Evolutionary conservation across 2,329 filamentous ascomycete species (phyloP), one percentile per base, ranked within the genome.

Genomic region (Ustulina deusta): DNA sequence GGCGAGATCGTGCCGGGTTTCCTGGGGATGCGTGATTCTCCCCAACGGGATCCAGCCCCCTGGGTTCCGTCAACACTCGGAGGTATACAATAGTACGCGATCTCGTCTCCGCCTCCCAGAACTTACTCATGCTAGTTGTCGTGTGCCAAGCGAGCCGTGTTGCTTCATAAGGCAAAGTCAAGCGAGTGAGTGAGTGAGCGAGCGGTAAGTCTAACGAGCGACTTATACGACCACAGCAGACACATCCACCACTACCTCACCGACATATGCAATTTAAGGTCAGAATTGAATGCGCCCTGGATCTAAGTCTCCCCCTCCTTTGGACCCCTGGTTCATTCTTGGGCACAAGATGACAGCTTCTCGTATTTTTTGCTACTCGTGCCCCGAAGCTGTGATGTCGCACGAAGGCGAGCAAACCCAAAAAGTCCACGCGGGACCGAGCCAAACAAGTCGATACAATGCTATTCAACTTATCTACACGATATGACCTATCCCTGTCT

Each of bases 161-260:
- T 49, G 20, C 58, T 62, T 42, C 3, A 54, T 44, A 38, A 55
- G 38, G 64, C 7, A 55, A 63, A 66, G 10, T n/a, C 52, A 63
- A 59, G 60, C 60, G 60, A 63, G 25, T 13, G 49, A 29, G 48
- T 36, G 25, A 61, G 34, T 51, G 11, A 38, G 36, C 25, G 27
- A 48, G 57, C 57, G 42, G 57, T 60, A 44, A 49, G 20, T 20
- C 20, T 48, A 59, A 49, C 29, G 38, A 27, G n/a, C 2, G 29
- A 27, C 17, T 11, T 52, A 52, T 7, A 20, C 40, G 5, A 32
- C 29, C 3, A 32, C 29, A n/a, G 20, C 25, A 51, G 22, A 51
- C 22, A 29, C 13, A 17, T n/a, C 46, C 22, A 10, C 22, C 22
- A 49, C 11, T 27, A 27, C 22, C 46, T 49, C 46, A 10, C 46